Base-by-base conservation (phyloP, 768 basidiomycete species). In the Piloderma croceum region DNA sequence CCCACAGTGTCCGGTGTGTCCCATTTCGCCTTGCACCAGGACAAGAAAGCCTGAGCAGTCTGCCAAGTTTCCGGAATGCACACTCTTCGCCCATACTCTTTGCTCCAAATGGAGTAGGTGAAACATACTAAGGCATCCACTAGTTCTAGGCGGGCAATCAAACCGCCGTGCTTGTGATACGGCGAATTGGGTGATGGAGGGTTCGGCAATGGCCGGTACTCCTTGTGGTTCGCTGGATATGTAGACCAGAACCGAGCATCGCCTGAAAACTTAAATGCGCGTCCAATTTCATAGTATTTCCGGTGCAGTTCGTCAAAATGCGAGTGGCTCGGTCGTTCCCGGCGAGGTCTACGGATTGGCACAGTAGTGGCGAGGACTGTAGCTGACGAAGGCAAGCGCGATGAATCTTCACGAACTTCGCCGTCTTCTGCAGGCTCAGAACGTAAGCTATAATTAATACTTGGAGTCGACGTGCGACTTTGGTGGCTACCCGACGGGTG, bases 111-210 rank as follows among this genome's bases (percentile, higher is more conserved):
- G 4, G 84, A 74, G 56, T 88, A 92, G 4, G 83, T 77, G 63
- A 90, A 91, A 62, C 83, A 84, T 31, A 90, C 67, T 42, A 90
- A 73, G 31, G 88, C 83, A 60, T 91, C 87, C 29, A 88, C 63
- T 34, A 86, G 79, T 57, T 90, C 88, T 15, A 90, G 70, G 19
- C 84, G 75, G 21, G 84, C 83, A 53, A 90, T 82, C 47, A 86
- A 63, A 17, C 79, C 78, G 15, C 83, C 85, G 47, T 78, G 72
- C 56, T 81, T 83, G 59, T 87, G 81, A 58, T 90, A 90, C 25
- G 74, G 63, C 0, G 85, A 85, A 46, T 73, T 73, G 9, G 75
- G 70, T 5, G 73, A 68, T 5, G 84, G 83, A 3, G 87, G 83
- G 48, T 76, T 68, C 4, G 67, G 59, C 10, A 88, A 65, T 6